Evolutionary conservation across 1,284 basidiomycete genomes (phyloP), one percentile per base, ranked within the genome.

Genomic region (Ganoderma resinaceum): DNA sequence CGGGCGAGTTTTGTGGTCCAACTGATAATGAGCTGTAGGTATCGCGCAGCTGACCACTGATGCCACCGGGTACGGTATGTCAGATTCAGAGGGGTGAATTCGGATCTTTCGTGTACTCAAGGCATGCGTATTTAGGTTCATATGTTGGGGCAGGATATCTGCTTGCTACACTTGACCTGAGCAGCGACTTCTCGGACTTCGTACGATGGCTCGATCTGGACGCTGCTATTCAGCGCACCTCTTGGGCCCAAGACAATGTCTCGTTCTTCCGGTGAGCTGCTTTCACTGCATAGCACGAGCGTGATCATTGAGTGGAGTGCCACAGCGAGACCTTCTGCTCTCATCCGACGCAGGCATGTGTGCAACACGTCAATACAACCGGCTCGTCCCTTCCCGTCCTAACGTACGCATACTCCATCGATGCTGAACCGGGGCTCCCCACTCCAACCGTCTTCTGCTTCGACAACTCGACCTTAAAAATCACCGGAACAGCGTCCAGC

Each of bases 201-300:
- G 81, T 78, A 29, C 84, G 92, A 53, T 93, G 89, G 87, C 82
- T 93, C 40, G 90, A 93, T 71, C 78, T 93, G 38, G 91, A 93
- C 68, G 78, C 85, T 68, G 91, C 83, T 1, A 78, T 91, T 37
- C 82, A 85, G 11, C 82, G 84, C 55, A 86, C 89, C 0, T 80
- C 80, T 2, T 93, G 91, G 91, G 84, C 83, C 0, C 86, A 91
- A 74, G 80, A 76, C 26, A 80, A 80, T 40, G 76, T 74, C 2
- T 79, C 78, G 11, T 86, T 86, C 62, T 76, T 80, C 62, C 84
- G 90, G 89, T 89, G 74, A 52, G 80, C 23, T 53, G 20, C 33
- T 20, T 33, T 29, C 26, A 12, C 35, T 11, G 6, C 35, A 20
- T 23, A 18, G n/a, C 35, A n/a, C n/a, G 9, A 7, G 29, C 4